Percentiles rank a stretch among this genome's conserved stretches.
These are phyloP conservation scores for Margaritispora aquatica DNA, from an alignment of 495 filamentous ascomycete genomes.

Conservation along the genomic window DNA sequence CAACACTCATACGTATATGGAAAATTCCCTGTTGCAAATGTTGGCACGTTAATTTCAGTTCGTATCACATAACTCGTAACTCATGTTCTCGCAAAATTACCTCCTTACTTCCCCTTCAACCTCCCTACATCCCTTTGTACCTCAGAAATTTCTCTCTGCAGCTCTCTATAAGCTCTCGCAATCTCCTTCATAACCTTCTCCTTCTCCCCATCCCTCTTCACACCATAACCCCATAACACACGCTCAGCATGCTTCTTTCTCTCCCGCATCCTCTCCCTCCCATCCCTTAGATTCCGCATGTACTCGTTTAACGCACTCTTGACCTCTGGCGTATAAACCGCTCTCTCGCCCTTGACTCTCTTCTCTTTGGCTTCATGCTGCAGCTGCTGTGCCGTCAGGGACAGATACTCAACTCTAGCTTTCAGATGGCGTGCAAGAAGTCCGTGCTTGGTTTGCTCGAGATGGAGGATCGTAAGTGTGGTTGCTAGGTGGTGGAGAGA, in stretches of 20 bases:
- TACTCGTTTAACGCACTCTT: slow-evolving; percentile 51
- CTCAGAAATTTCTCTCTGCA: slow-evolving; percentile 47
- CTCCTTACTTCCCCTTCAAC: slow-evolving; percentile 26
- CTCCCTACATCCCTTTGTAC: slow-evolving; percentile 51
- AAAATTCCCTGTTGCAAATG: too few relatives aligned
- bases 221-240: slow-evolving; percentile 50
- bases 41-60: too few relatives aligned
- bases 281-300: slow-evolving; percentile 44
- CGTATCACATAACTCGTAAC: too few relatives aligned
- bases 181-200: slow-evolving; percentile 46
- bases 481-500: slow-evolving; percentile 25
- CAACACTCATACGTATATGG: too few relatives aligned
- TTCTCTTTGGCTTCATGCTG: slow-evolving; percentile 47
- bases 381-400: slow-evolving; percentile 49
- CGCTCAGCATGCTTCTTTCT: slow-evolving; percentile 34
- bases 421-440: slow-evolving; percentile 46
- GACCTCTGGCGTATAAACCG: slow-evolving; percentile 54
- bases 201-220: slow-evolving; percentile 32
- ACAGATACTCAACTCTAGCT: slow-evolving; percentile 50
- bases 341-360: slow-evolving; percentile 27
- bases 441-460: slow-evolving; percentile 62
- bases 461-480: slow-evolving; percentile 19
- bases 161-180: slow-evolving; percentile 50
- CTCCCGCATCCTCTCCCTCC: slow-evolving; percentile 41
- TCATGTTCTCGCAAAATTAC: not conserved